Evolutionary conservation across 2,329 filamentous ascomycete genomes (phyloP).

Genomic region (Aspergillus sp.): DNA sequence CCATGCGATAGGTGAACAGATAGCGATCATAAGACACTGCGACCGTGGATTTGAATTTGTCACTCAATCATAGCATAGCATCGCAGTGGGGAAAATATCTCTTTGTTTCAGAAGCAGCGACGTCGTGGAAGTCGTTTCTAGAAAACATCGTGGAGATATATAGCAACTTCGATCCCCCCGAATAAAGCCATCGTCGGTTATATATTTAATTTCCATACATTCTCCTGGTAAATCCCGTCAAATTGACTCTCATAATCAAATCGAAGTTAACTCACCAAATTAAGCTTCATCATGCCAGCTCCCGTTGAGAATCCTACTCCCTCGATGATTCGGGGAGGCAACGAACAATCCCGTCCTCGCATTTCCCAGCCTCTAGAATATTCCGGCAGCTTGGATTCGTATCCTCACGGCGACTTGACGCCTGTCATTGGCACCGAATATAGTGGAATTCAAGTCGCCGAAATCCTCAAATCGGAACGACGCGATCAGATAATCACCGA

Average conservation of each 20-base stretch:
- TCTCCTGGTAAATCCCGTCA: too few relatives aligned
- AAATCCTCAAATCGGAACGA: constrained; percentile 58
- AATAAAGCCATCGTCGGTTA: too few relatives aligned
- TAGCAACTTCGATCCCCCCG: too few relatives aligned
- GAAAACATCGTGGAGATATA: too few relatives aligned
- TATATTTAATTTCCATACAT: too few relatives aligned
- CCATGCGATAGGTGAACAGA: too few relatives aligned
- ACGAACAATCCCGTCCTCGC: constrained; percentile 22
- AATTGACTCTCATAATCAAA: not conserved
- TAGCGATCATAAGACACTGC: too few relatives aligned
- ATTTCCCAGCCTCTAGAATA: constrained; percentile 36
- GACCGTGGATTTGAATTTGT: too few relatives aligned
- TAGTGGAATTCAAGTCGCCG: constrained; percentile 44
- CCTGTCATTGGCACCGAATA: constrained; percentile 44
- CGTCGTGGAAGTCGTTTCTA: too few relatives aligned
- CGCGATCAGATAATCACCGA: constrained; percentile 64
- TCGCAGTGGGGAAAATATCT: too few relatives aligned
- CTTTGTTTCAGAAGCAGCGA: too few relatives aligned
- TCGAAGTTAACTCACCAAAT: not conserved
- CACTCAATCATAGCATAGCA: too few relatives aligned
- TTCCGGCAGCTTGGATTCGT: constrained; percentile 40
- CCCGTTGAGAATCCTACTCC: constrained; percentile 5
- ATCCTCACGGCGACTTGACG: constrained; percentile 41
- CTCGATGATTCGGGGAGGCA: constrained; percentile 20
- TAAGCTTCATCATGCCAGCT: constrained; percentile 15